Conservation (phyloP, 2,329 filamentous ascomycete species). For the Alternaria triticina region DNA sequence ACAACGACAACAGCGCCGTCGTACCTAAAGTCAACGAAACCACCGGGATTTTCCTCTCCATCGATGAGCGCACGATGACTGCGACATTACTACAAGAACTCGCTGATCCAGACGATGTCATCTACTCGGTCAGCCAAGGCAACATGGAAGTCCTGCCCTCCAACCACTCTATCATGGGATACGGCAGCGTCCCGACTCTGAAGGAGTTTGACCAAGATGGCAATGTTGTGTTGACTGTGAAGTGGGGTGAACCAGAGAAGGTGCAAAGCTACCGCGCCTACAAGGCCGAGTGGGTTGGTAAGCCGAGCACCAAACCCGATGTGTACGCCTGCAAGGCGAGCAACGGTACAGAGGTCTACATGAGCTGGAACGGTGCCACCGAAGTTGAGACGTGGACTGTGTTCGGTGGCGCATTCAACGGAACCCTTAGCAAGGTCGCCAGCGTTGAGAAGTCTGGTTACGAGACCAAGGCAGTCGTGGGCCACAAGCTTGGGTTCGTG, state of each 20-base stretch:
- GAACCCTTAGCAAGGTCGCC: neutral
- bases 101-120: neutral
- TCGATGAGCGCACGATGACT: conserved; percentile 8
- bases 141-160: conserved; percentile 2
- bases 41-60: conserved; percentile 6
- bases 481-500: neutral
- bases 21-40: neutral
- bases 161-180: conserved; percentile 5
- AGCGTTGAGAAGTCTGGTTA: neutral
- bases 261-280: conserved; percentile 15
- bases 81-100: conserved; percentile 4
- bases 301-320: conserved; percentile 6
- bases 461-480: neutral
- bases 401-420: neutral
- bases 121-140: conserved; percentile 2
- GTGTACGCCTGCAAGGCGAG: conserved; percentile 5
- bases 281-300: conserved; percentile 12
- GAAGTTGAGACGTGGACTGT: conserved; percentile 8
- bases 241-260: conserved; percentile 3
- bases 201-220: conserved; percentile 12
- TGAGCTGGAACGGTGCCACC: conserved; percentile 19
- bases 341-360: conserved; percentile 8
- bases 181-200: conserved; percentile 8
- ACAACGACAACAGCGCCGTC: conserved; percentile 3
- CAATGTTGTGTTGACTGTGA: conserved; percentile 3